Percentiles rank a stretch among this genome's conserved stretches.
Conservation (phyloP, 2,329 filamentous ascomycete genomes). For the Cryphonectria naterciae region DNA sequence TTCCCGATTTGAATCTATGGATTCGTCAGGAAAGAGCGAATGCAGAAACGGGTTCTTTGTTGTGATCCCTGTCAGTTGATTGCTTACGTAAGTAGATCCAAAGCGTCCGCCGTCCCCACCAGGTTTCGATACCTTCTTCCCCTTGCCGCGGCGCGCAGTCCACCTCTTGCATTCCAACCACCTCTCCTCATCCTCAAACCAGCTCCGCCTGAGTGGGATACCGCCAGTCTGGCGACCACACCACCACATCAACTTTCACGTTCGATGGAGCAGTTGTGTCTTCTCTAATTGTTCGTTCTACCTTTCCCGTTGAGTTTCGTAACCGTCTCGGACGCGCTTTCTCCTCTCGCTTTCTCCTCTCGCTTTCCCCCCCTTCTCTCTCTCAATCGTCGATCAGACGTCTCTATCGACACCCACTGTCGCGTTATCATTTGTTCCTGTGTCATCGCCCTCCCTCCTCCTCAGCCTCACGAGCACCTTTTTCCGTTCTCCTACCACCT, state of each 20-base stretch:
- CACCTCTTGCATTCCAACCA: neutral
- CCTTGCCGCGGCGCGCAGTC: constrained; percentile 3
- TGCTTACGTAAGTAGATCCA: neutral
- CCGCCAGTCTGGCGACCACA: constrained; percentile 23
- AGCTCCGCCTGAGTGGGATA: constrained; percentile 24
- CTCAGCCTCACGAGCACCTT: constrained; percentile 18
- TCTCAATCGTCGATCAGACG: constrained; percentile 23
- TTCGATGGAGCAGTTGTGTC: constrained; percentile 24
- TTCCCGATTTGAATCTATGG: neutral
- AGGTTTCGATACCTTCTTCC: constrained; percentile 7
- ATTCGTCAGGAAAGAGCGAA: neutral
- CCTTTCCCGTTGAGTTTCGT: constrained; percentile 30
- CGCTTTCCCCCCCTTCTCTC: constrained; percentile 16
- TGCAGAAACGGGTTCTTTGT: neutral
- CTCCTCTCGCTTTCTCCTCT: constrained; percentile 30
- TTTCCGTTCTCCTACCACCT: constrained; percentile 24
- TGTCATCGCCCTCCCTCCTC: constrained; percentile 42
- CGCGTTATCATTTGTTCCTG: constrained; percentile 48
- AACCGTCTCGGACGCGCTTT: constrained; percentile 22
- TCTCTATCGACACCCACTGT: constrained; percentile 27
- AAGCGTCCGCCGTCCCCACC: constrained; percentile 3
- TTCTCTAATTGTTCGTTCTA: constrained; percentile 32
- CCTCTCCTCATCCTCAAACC: constrained; percentile 19
- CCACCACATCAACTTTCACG: constrained; percentile 19
- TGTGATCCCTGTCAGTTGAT: neutral